phyloP scores from a whole-genome alignment of 768 basidiomycete species.

The Psilocybe cyanescens region DNA sequence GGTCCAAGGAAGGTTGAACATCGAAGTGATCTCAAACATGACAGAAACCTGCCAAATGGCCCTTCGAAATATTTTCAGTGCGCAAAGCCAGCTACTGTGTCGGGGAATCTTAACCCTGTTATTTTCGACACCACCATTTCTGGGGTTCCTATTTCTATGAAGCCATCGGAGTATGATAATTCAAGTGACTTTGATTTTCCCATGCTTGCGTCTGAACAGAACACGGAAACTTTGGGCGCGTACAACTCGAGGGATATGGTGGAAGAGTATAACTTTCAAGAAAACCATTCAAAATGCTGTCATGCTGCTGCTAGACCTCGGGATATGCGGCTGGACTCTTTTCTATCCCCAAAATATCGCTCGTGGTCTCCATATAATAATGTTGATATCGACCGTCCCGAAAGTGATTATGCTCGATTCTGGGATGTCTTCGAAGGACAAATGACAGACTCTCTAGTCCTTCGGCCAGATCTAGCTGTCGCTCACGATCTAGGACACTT shows the following conservation, averaged over 20 bases:
- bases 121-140: neutral
- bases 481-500: neutral
- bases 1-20: neutral
- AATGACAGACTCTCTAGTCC: neutral
- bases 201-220: neutral
- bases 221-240: neutral
- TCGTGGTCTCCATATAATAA: neutral
- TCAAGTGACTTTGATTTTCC: neutral
- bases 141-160: no score
- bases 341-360: neutral
- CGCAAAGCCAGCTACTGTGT: neutral
- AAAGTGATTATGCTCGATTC: neutral
- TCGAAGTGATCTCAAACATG: no score
- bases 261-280: neutral
- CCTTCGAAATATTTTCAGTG: conserved; percentile 14
- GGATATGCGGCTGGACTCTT: neutral
- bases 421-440: neutral
- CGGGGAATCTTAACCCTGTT: neutral
- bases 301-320: neutral
- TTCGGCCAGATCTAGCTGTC: neutral
- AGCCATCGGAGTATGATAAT: no score
- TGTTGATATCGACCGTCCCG: neutral
- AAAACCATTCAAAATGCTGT: neutral
- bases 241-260: neutral
- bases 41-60: neutral